Conservation (phyloP, 1,284 basidiomycete genomes). For the Cryptococcus sp. region DNA sequence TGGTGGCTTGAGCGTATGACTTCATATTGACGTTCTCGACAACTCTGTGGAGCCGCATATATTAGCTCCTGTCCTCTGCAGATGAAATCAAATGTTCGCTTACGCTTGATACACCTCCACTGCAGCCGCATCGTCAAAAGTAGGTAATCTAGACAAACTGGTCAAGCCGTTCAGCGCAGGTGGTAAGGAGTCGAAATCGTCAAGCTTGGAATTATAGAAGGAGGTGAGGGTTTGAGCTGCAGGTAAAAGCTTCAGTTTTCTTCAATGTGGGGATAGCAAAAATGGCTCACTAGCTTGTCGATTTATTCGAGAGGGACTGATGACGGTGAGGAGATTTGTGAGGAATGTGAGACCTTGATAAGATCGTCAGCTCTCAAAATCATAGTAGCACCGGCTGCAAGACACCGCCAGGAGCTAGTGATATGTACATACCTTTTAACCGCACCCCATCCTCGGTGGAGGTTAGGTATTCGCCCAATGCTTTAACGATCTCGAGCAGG, state of each 20-base stretch:
- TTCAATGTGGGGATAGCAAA: background rate
- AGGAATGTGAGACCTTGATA: slow-evolving; percentile 40
- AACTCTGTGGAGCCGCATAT: slow-evolving; percentile 58
- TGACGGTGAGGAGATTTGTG: background rate
- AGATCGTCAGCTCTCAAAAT: background rate
- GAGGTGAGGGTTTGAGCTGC: slow-evolving; percentile 75
- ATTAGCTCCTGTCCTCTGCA: background rate
- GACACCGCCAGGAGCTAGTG: background rate
- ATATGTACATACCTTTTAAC: slow-evolving; percentile 65
- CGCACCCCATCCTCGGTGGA: slow-evolving; percentile 77
- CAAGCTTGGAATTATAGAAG: slow-evolving; percentile 85
- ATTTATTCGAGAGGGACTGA: slow-evolving; percentile 62
- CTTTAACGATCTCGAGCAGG: slow-evolving; percentile 82
- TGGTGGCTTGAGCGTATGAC: slow-evolving; percentile 75
- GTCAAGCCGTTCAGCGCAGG: slow-evolving; percentile 73
- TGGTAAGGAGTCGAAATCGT: slow-evolving; percentile 77
- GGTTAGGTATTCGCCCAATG: slow-evolving; percentile 81
- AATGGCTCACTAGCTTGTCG: slow-evolving; percentile 70
- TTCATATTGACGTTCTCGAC: slow-evolving; percentile 79
- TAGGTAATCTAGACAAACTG: slow-evolving; percentile 65
- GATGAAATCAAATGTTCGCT: slow-evolving; percentile 32
- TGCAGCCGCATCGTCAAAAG: slow-evolving; percentile 71
- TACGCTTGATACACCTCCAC: slow-evolving; percentile 69
- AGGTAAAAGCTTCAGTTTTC: background rate
- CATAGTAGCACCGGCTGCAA: background rate